phyloP scores from a whole-genome alignment of 176 grass and related monocot species.

The Rhynchospora tenuis region DNA sequence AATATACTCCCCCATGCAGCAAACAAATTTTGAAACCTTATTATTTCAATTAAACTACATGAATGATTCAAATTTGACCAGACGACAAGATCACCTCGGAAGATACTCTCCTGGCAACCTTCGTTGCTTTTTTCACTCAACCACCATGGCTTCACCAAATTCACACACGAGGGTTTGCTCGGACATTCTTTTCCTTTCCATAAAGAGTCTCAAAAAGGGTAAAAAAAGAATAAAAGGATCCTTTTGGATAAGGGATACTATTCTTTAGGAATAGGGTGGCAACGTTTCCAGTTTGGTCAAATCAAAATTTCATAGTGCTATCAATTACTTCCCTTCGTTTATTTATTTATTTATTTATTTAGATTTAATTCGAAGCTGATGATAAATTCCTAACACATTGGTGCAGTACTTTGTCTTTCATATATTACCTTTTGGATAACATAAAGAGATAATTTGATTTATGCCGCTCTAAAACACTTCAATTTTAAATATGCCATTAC shows the following conservation, averaged over 20 bases:
- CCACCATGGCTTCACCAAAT: neutral
- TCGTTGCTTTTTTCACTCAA: neutral
- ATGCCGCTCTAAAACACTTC: no score
- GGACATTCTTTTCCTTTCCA: neutral
- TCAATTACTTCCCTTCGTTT: no score
- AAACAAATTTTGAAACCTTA: neutral
- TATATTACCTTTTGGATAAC: no score
- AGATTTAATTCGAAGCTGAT: no score
- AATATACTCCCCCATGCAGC: no score
- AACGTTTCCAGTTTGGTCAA: neutral
- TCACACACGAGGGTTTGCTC: neutral
- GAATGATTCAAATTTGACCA: neutral
- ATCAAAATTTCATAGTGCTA: neutral
- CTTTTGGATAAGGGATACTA: neutral
- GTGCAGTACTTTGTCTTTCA: no score
- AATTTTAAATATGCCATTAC: no score
- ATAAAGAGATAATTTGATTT: no score
- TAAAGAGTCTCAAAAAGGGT: neutral
- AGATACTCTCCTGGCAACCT: neutral
- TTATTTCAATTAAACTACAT: neutral
- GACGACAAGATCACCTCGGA: neutral
- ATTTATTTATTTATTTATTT: no score
- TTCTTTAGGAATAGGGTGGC: neutral
- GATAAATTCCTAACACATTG: no score
- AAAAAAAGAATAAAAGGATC: neutral